Percentiles rank a stretch among this genome's conserved stretches.
These are phyloP conservation scores for Teratosphaeriaceae sp. DNA, from an alignment of 2,329 filamentous ascomycete genomes.

Conservation along the genomic window DNA sequence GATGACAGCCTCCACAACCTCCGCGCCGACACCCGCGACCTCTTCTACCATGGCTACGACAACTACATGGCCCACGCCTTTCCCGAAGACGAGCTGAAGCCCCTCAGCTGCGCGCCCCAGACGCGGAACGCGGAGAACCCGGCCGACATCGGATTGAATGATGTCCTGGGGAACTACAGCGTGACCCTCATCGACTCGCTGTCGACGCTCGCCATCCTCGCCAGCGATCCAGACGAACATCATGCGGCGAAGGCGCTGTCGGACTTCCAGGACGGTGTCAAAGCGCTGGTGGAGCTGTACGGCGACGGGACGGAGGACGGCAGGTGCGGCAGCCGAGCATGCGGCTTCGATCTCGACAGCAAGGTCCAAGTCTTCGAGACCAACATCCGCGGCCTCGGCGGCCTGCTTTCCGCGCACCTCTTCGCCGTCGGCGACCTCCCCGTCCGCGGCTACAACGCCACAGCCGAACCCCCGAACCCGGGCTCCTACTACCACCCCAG, in stretches of 20 bases:
- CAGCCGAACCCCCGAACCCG: too few species aligned
- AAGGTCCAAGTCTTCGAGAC: constrained; percentile 99
- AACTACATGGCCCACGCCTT: constrained; percentile 94
- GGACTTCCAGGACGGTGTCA: constrained; percentile 72
- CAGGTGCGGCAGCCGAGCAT: constrained; percentile 64
- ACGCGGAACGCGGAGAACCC: constrained; percentile 77
- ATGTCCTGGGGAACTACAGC: constrained; percentile 95
- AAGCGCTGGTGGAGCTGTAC: constrained; percentile 71
- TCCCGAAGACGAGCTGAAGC: constrained; percentile 90
- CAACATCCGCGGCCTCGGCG: constrained; percentile 87
- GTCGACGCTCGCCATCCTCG: constrained; percentile 86
- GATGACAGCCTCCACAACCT: constrained; percentile 35
- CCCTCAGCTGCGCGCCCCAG: constrained; percentile 75
- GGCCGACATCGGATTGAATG: constrained; percentile 79
- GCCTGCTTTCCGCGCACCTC: constrained; percentile 83
- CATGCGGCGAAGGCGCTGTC: constrained; percentile 47
- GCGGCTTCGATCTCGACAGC: constrained; percentile 90
- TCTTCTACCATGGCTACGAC: constrained; percentile 96
- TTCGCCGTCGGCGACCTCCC: constrained; percentile 89
- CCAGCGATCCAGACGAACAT: constrained; percentile 49
- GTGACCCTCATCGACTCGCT: constrained; percentile 92
- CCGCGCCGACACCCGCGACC: constrained; percentile 44
- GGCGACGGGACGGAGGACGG: constrained; percentile 72
- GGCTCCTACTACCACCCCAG: constrained; percentile 26
- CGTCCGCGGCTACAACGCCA: constrained; percentile 70